phyloP scores from a whole-genome alignment of 1,284 basidiomycete species.

The Leccinum ponderosum region DNA sequence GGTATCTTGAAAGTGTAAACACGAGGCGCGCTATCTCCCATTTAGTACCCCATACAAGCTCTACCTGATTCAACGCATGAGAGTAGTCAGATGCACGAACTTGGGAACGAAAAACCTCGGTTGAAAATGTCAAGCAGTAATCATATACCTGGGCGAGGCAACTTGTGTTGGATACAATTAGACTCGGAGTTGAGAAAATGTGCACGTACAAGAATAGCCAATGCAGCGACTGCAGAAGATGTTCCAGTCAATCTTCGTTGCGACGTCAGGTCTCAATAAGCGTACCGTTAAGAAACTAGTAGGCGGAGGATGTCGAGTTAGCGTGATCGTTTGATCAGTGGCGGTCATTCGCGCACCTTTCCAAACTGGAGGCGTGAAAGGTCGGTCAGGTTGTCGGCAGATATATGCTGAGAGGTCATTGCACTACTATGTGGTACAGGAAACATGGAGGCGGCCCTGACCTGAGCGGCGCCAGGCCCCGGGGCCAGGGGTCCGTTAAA shows the following conservation, averaged over 20 bases:
- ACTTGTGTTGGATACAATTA: neutral
- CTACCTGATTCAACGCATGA: constrained; percentile 16
- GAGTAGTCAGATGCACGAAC: constrained; percentile 15
- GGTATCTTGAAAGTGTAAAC: too few relatives aligned
- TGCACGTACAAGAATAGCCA: constrained; percentile 17
- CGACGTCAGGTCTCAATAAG: neutral
- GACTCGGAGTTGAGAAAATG: neutral
- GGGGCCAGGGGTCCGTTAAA: too few relatives aligned
- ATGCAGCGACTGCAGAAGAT: neutral
- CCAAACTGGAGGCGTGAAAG: too few relatives aligned
- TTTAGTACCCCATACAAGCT: constrained; percentile 25
- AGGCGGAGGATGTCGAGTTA: neutral
- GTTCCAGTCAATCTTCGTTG: neutral
- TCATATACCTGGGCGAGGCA: too few relatives aligned
- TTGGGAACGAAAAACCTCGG: constrained; percentile 1
- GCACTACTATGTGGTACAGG: too few relatives aligned
- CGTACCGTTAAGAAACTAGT: constrained; percentile 26
- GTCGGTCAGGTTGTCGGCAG: too few relatives aligned
- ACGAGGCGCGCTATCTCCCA: too few relatives aligned
- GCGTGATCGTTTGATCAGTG: neutral
- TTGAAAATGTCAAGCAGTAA: too few relatives aligned
- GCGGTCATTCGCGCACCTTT: too few relatives aligned
- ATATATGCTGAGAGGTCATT: too few relatives aligned
- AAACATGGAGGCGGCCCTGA: too few relatives aligned
- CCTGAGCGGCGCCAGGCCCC: too few relatives aligned